Evolutionary conservation across 768 basidiomycete species (phyloP), one percentile per base, ranked within the genome.

Genomic region (Russula olivacea): DNA sequence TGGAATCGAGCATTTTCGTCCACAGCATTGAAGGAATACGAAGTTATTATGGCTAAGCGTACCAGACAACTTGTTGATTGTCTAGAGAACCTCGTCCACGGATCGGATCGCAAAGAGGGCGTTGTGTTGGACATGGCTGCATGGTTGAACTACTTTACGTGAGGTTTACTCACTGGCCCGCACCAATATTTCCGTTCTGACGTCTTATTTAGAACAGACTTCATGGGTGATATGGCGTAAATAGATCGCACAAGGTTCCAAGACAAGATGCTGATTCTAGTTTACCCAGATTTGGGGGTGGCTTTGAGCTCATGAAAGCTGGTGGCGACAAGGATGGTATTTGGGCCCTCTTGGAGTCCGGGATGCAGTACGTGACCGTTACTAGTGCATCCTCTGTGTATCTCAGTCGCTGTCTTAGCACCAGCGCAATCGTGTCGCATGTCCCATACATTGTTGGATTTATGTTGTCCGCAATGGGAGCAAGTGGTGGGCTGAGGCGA

Each of bases 171-270:
- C 43, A 19, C 45, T 41, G 14, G 61, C 40, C 40, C 38, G 50
- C 50, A 52, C 21, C 47, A 43, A 34, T 14, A 17, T 21, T 1
- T 4, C 9, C 28, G 41, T 61, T 45, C 36, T 54, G 65, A 57
- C 45, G 38, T 19, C 21, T 40, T 28, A 19, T 28, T 19, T 28
- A 80, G 78, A 28, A 78, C 75, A 61, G 79, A 80, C 63, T 76
- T 81, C 58, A 80, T 80, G 78, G 76, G 78, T 57, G 78, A 79
- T 61, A 74, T 80, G 74, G 74, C 74, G 79, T 79, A 72, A 72
- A 72, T 70, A 4, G 52, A 30, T 41, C 11, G 9, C 15, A 43
- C 25, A 43, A 19, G 4, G 19, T 17, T 2, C 47, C 54, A 2
- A 25, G 1, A 34, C 10, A 28, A 28, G 19, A 59, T 25, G 34